Evolutionary conservation across 371 early-diverging fungal species (phyloP), one percentile per base, ranked within the genome.

Genomic region (Nematocida ironsii): DNA sequence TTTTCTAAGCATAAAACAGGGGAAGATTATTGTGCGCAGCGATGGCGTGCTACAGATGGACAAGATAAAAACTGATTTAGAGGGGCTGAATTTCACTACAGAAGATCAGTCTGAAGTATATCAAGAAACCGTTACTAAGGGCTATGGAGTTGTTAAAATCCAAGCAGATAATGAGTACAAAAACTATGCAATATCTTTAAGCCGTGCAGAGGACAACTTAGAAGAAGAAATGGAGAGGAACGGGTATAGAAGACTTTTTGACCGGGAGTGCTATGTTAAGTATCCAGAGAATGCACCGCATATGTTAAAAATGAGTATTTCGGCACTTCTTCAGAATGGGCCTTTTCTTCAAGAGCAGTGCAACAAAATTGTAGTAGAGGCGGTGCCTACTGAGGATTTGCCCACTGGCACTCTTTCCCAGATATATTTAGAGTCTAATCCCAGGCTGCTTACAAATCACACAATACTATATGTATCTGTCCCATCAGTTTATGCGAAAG

Each of bases 1-100:
- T 18, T 78, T 82, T 45, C 0, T 47, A 11, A 25, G 82, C 54
- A 54, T 27, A 0, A 42, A 48, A 40, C 23, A 50, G 9, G 33
- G 67, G 4, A 60, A 70, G 40, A 58, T 78, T 7, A 62, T 68
- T 23, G 57, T 78, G 1, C 42, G 56, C 23, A 78, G 80, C 39
- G 80, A 78, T 78, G 80, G 80, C 3, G 56, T 42, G 5, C 72
- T 78, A 5, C 80, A 78, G 54, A 23, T 78, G 39, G 80, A 78
- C 54, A 78, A 78, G 47, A 57, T 78, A 66, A 16, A 58, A 56
- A 78, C 80, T n/a, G 80, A 78, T 70, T 25, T 78, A 45, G 80
- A 78, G 39, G 80, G 70, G 0, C 47, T 78, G 6, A 6, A 27
- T 9, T 78, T 48, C 42, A 61, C 4, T 7, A 48, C 44, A 27